Evolutionary conservation across 106 monocot genomes (phyloP), one percentile per base, ranked within the genome.

Genomic region (Acanthochlamys bracteata): DNA sequence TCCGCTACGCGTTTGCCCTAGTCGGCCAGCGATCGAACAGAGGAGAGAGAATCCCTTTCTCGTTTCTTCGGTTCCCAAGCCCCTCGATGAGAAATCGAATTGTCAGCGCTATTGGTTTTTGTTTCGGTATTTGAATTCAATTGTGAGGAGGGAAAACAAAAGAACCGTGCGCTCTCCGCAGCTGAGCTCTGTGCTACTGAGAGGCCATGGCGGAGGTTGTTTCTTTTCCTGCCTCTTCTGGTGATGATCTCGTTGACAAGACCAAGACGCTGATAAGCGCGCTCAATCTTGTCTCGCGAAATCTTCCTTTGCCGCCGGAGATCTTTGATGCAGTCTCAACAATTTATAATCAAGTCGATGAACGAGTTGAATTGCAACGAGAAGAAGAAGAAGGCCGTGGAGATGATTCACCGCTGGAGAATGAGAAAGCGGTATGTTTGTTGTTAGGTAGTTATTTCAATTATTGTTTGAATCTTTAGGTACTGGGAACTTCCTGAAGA

Each of bases 301-400:
- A 79, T 33, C 66, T 74, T 60, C 79, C 79, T 3, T 74, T 79
- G n/a, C 74, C 74, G 10, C 64, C 60, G 6, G 79, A 74, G 12
- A 53, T 79, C 16, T 56, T 65, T n/a, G 69, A 61, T 20, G 52
- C 70, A 41, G 79, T 79, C 27, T 74, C 74, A 12, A 65, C 74
- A 9, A 71, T 79, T 25, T 66, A 79, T 39, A 45, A 42, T 19
- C 53, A 66, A n/a, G 66, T 10, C 33, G 46, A 19, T 24, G 25
- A 4, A 49, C 15, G 14, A 33, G 63, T 39, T 6, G 43, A 16
- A 7, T 47, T 46, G 20, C 2, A 58, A 46, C 4, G 75, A 51
- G n/a, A 70, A 53, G 14, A 55, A 57, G 25, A 41, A 51, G 26
- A 25, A 51, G 25, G 24, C 20, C 11, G 45, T 13, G 19, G 76